Base-by-base conservation (phyloP, 768 basidiomycete species). In the Sutorius australiensis region DNA sequence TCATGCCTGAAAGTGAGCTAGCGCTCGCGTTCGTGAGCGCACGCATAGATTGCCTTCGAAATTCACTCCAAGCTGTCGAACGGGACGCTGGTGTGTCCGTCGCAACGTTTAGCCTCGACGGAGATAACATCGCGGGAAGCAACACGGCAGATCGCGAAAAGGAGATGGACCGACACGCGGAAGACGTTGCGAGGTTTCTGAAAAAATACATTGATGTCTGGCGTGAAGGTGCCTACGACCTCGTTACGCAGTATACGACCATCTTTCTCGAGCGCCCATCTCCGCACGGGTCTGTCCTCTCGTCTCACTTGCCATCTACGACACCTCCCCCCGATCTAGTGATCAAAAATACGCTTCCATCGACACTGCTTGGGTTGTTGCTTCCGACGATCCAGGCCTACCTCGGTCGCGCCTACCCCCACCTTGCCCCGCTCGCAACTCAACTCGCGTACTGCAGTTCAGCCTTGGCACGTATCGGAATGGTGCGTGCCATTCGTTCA, bases 401-500 rank as follows among this genome's bases (percentile, higher is more conserved):
- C 45, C 78, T 97, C 14, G 80, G 84, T 0, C 79, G 77, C 10
- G 76, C 68, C 73, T 84, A 30, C 74, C 86, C 13, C 63, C 87
- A 17, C 73, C 89, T 21, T 77, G 95, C 58, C 79, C 92, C 19
- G 84, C 95, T 33, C 78, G 94, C 97, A 53, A 95, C 94, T 0
- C 95, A 98, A 62, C 80, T 98, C 41, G 88, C 89, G 12, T 98
- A 98, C 70, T 97, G 95, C 66, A 85, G 93, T 8, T 83, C 85
- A 16, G 93, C 94, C 1, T 97, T 97, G 63, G 79, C 91, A 0
- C 83, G 94, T n/a, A 80, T 95, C 14, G 95, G 95, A 0, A 78
- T 95, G 61, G 95, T 69, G 38, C 9, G 69, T 58, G 41, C 27
- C 38, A 16, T 21, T 16, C 41, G n/a, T 47, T 28, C 24, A 17